Evolutionary conservation across 2,329 filamentous ascomycete species (phyloP).

Genomic region (Pseudogymnoascus sp.): DNA sequence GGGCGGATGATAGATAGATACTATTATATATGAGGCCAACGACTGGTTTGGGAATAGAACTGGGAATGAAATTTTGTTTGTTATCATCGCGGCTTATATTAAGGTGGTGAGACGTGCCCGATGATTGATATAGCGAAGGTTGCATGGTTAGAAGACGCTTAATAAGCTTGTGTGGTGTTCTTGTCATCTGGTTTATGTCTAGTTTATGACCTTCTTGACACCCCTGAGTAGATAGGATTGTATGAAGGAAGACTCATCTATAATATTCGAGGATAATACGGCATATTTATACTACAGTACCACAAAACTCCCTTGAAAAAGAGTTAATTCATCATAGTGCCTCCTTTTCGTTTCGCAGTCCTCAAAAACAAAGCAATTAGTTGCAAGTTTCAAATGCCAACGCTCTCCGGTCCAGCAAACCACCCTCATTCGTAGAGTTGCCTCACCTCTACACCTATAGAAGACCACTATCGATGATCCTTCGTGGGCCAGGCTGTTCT

Average conservation of each 20-base stretch:
- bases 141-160: neutral
- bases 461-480: neutral
- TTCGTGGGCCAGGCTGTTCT: neutral
- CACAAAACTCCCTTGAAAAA: too few species aligned
- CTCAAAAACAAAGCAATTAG: neutral
- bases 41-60: conserved; percentile 7
- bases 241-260: neutral
- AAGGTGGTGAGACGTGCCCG: neutral
- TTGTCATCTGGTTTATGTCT: too few species aligned
- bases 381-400: neutral
- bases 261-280: neutral
- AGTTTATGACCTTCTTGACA: too few species aligned
- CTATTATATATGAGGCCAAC: conserved; percentile 6
- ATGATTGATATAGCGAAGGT: too few species aligned
- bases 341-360: too few species aligned
- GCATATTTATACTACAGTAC: too few species aligned
- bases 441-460: neutral
- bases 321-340: too few species aligned
- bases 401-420: neutral
- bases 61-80: conserved; percentile 2
- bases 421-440: neutral
- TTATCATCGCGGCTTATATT: neutral
- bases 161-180: neutral
- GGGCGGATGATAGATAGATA: neutral
- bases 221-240: neutral